Evolutionary conservation across 768 basidiomycete species (phyloP).

Genomic region (Boletus tylopilopsis): DNA sequence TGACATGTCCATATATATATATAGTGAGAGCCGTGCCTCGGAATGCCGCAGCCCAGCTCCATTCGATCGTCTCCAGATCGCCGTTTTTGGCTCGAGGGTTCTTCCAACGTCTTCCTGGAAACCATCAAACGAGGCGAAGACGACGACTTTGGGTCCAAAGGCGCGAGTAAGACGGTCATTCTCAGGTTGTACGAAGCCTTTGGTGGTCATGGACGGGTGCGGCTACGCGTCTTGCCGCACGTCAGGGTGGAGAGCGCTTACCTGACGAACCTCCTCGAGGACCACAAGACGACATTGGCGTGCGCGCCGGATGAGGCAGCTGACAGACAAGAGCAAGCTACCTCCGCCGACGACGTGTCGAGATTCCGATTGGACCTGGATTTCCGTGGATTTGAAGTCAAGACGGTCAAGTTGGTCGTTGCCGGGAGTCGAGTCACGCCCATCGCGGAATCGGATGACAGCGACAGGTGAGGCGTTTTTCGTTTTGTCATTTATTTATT

Average conservation of each 20-base stretch:
- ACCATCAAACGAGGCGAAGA: constrained; percentile 94
- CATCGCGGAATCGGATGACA: neutral
- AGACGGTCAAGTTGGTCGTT: constrained; percentile 72
- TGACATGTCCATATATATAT: neutral
- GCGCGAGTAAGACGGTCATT: constrained; percentile 55
- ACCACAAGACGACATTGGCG: constrained; percentile 47
- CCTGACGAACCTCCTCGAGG: constrained; percentile 83
- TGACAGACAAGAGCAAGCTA: neutral
- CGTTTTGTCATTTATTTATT: too few species aligned
- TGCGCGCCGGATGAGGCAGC: constrained; percentile 33
- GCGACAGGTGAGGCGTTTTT: constrained; percentile 7
- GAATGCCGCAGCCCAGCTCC: neutral
- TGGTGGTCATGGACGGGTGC: constrained; percentile 79
- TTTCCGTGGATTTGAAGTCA: constrained; percentile 88
- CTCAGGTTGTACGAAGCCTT: constrained; percentile 91
- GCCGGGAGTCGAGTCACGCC: constrained; percentile 6
- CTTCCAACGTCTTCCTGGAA: constrained; percentile 83
- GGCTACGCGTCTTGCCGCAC: constrained; percentile 50
- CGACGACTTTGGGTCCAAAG: constrained; percentile 46
- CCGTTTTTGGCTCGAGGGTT: constrained; percentile 69
- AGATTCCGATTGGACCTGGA: constrained; percentile 44
- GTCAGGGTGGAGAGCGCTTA: constrained; percentile 59
- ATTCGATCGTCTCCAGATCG: constrained; percentile 29
- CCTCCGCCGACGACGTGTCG: neutral
- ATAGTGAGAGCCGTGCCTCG: constrained; percentile 28